phyloP scores from a whole-genome alignment of 306 rosid genomes.

The Rosa lucieae region DNA sequence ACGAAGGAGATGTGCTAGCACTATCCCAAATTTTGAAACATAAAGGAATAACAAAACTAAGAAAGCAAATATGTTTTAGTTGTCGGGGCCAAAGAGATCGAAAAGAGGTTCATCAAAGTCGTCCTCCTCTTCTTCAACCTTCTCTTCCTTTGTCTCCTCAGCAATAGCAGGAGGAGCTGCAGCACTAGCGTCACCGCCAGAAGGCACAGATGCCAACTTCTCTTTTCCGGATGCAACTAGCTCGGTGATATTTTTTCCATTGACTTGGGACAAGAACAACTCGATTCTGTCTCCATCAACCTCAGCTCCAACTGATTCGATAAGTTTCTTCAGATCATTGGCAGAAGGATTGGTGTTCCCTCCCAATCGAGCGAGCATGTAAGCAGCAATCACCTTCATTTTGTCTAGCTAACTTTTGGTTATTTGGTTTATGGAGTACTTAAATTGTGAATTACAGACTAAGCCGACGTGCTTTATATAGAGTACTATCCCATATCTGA shows the following conservation, averaged over 20 bases:
- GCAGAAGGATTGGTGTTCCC: not conserved
- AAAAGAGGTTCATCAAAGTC: not conserved
- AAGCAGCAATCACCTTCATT: not conserved
- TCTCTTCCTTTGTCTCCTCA: not conserved
- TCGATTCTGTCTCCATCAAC: not conserved
- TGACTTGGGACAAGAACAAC: not conserved
- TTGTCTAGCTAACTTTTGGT: too few species aligned
- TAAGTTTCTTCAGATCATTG: not conserved
- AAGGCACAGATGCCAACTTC: not conserved
- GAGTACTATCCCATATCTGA: not conserved
- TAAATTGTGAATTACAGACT: not conserved
- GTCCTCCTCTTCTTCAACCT: not conserved
- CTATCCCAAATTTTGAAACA: not conserved
- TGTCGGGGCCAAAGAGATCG: not conserved
- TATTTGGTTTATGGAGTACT: not conserved
- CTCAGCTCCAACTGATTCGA: not conserved
- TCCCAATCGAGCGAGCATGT: not conserved
- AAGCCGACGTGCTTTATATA: not conserved
- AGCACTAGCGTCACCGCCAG: not conserved
- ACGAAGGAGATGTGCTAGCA: not conserved
- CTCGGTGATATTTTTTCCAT: not conserved
- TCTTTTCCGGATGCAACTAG: not conserved
- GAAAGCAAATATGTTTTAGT: not conserved
- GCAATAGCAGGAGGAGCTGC: not conserved
- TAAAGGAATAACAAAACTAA: not conserved